phyloP scores from a whole-genome alignment of 306 rosid species.

The Bauhinia variegata region DNA sequence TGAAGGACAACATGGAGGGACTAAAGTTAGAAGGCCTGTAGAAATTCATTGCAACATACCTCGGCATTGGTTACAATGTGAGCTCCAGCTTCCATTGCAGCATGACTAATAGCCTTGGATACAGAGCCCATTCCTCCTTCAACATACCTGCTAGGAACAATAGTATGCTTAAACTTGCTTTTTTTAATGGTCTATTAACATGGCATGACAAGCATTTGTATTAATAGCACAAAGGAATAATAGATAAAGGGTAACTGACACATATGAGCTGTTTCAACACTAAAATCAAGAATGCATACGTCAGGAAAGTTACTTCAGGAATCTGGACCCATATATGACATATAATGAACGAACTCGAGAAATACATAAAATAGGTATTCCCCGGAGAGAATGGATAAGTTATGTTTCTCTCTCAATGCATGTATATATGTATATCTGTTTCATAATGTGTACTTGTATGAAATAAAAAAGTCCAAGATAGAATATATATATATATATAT shows the following conservation, averaged over 20 bases:
- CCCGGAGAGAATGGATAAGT: neutral
- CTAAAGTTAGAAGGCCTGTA: conserved; percentile 18
- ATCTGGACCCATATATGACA: neutral
- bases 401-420: neutral
- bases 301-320: conserved; percentile 21
- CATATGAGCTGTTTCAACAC: conserved; percentile 18
- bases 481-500: neutral
- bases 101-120: conserved; percentile 77
- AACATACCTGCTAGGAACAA: conserved; percentile 63
- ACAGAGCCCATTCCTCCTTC: conserved; percentile 99
- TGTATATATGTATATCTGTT: neutral
- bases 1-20: neutral
- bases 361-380: neutral
- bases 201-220: no score
- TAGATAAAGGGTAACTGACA: conserved; percentile 3
- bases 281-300: conserved; percentile 21
- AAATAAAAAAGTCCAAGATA: neutral
- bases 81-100: conserved; percentile 85
- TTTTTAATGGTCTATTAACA: no score
- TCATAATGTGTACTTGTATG: neutral
- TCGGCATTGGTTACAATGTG: conserved; percentile 70
- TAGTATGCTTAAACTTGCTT: neutral
- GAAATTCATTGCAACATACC: conserved; percentile 53
- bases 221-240: conserved; percentile 15
- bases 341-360: neutral